A percentile compares a stretch with the other conserved stretches of the same genome.
phyloP scores from a whole-genome alignment of 306 rosid genomes.

The Adenanthera pavonina region DNA sequence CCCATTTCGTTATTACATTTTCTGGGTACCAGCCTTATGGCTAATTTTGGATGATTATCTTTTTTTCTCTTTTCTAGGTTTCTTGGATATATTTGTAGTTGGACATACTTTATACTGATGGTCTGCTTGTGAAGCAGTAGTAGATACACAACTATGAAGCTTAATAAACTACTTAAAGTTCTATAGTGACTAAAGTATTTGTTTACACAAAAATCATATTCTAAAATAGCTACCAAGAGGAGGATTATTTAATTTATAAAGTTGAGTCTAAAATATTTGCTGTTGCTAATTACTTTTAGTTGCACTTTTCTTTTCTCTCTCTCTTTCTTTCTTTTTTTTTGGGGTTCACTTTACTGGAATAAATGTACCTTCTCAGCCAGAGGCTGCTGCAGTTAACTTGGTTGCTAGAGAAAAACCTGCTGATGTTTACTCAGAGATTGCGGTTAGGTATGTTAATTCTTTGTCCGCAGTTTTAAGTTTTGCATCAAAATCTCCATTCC shows the following conservation, averaged over 20 bases:
- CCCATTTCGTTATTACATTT: background rate
- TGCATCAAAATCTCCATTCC: background rate
- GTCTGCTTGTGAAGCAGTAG: background rate
- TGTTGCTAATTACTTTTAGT: constrained; percentile 33
- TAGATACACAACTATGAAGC: background rate
- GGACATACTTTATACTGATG: constrained; percentile 12
- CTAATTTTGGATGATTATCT: constrained; percentile 13
- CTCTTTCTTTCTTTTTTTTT: too few relatives aligned
- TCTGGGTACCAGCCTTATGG: constrained; percentile 18
- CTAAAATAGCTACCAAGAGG: background rate
- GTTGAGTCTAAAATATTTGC: constrained; percentile 12
- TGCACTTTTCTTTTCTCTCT: too few relatives aligned
- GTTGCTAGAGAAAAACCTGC: constrained; percentile 79
- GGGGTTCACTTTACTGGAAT: constrained; percentile 44
- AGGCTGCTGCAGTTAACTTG: constrained; percentile 92
- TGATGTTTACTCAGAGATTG: constrained; percentile 88
- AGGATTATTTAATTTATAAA: background rate
- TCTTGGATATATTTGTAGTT: constrained; percentile 5
- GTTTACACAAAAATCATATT: background rate
- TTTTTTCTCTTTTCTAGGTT: constrained; percentile 26
- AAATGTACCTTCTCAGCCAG: constrained; percentile 59
- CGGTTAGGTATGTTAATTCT: constrained; percentile 57
- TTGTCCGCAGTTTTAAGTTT: background rate
- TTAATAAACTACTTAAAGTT: constrained; percentile 22
- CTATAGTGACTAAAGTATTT: background rate